Conservation (phyloP, 805 yeast genomes). For the Scheffersomyces spartinae region DNA sequence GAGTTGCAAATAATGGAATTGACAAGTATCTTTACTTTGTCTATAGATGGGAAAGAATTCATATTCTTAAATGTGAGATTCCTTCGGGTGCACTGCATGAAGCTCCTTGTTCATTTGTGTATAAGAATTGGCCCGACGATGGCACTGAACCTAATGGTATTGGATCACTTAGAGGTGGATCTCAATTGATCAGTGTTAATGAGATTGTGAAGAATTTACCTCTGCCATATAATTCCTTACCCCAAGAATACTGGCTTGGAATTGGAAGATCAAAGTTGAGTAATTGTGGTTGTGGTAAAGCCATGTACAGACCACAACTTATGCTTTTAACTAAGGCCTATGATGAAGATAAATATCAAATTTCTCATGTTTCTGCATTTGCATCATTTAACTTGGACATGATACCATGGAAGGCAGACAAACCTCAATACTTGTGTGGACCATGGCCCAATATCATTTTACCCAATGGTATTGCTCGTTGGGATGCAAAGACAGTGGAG, state of each 20-base stretch:
- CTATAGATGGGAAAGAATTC: slow-evolving; percentile 20
- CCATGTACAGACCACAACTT: slow-evolving; percentile 34
- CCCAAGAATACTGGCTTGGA: slow-evolving; percentile 38
- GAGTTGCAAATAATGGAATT: slow-evolving; percentile 10
- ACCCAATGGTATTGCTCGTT: slow-evolving; percentile 23
- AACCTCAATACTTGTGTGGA: slow-evolving; percentile 16
- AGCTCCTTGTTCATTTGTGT: too few species aligned
- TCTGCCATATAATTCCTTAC: too few species aligned
- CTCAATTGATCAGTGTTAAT: slow-evolving; percentile 7
- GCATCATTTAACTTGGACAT: slow-evolving; percentile 18
- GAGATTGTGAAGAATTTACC: slow-evolving; percentile 1
- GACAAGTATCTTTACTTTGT: slow-evolving; percentile 20
- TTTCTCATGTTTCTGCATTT: slow-evolving; percentile 20
- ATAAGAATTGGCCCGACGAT: too few species aligned
- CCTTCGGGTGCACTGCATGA: too few species aligned
- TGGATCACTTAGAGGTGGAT: slow-evolving; percentile 10
- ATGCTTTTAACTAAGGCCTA: too few species aligned
- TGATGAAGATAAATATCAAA: slow-evolving; percentile 10
- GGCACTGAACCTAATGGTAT: slow-evolving; percentile 2
- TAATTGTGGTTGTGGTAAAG: slow-evolving; percentile 33
- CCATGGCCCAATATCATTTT: slow-evolving; percentile 21
- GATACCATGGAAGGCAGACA: slow-evolving; percentile 13
- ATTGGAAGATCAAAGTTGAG: slow-evolving; percentile 33
- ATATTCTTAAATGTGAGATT: slow-evolving; percentile 17
- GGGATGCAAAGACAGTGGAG: slow-evolving; percentile 8